Evolutionary conservation across 805 yeast genomes (phyloP), one percentile per base, ranked within the genome.

Genomic region (Candida bentonensis): DNA sequence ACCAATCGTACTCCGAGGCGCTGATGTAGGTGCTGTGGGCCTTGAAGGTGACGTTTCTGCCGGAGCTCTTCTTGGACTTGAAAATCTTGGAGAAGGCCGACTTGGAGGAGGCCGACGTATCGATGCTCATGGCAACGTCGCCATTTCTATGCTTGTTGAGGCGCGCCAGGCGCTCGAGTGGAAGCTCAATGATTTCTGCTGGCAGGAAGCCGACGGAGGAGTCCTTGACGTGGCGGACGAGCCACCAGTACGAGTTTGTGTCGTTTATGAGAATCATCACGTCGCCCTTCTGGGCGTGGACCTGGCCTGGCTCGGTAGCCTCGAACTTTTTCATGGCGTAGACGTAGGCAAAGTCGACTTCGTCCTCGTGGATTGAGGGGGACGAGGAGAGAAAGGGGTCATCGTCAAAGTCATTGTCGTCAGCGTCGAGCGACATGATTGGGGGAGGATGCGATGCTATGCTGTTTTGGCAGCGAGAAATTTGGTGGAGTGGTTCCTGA

Each of bases 201-300:
- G 98, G 98, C 2, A 94, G 94, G 66, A 88, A 92, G 1, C 98
- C 98, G 44, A 89, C 78, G 51, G 78, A 72, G 2, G 79, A 79
- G 57, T 78, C 82, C 40, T 58, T 61, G 36, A 68, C 67, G 48
- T 69, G 59, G 54, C 73, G 61, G 52, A 92, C 89, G 9, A 89
- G 67, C 97, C 98, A 92, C 98, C 98, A 92, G 63, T 92, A 92
- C 48, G 84, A 74, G 62, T 92, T 96, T 42, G 82, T 79, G 57
- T 92, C 98, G 57, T 86, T 87, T 27, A 92, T 64, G 17, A 92
- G 64, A 39, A 74, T 67, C 50, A 94, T 89, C 1, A 94, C 79
- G 54, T 86, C 95, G 56, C 89, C 88, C 51, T 85, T 77, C 20
- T 66, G 59, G 9, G 89, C 69, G 46, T 81, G 77, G 52, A 95